Evolutionary conservation across 306 rosid species (phyloP), one percentile per base, ranked within the genome.

Genomic region (Inga leiocalycina): DNA sequence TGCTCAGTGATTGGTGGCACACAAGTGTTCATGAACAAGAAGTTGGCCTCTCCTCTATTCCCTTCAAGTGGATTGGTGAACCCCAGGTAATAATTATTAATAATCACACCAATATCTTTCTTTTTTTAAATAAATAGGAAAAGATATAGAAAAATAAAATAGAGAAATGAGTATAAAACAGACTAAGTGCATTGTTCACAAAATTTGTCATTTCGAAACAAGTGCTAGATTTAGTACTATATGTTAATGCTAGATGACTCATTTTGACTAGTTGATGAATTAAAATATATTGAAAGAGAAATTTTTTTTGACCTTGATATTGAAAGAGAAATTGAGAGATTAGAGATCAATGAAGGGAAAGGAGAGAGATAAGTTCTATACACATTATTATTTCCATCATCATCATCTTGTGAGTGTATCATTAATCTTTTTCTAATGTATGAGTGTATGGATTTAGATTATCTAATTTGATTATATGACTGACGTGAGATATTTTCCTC

Each of bases 1-100:
- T 95, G 77, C 73, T 95, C 0, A 95, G 98, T 79, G 98, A 95
- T 82, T 85, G 88, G 87, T 95, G 97, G 98, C 97, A 93, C 78
- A 37, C 78, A 24, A 81, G 87, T 65, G 82, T 79, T 3, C 92
- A 86, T 15, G 86, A 90, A 45, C 98, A 92, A 88, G 98, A 93
- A 48, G 88, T 89, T 74, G 95, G 97, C 10, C 97, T 95, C 82
- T 90, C 92, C 65, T 87, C 98, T 0, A 80, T 10, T 2, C 95
- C 97, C 11, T 30, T 93, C 3, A 93, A 87, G 39, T 95, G 97
- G 97, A 88, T 95, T 10, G 94, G 93, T 43, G 98, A 95, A 87
- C 93, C 98, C 9, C 98, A 94, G 97, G 97, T 93, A 72, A n/a
- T 39, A 9, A 16, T 16, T 15, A 52, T 52, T 0, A 57, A 15